Conservation (phyloP, 176 grass and related monocot genomes). For the Aegilops longissima region DNA sequence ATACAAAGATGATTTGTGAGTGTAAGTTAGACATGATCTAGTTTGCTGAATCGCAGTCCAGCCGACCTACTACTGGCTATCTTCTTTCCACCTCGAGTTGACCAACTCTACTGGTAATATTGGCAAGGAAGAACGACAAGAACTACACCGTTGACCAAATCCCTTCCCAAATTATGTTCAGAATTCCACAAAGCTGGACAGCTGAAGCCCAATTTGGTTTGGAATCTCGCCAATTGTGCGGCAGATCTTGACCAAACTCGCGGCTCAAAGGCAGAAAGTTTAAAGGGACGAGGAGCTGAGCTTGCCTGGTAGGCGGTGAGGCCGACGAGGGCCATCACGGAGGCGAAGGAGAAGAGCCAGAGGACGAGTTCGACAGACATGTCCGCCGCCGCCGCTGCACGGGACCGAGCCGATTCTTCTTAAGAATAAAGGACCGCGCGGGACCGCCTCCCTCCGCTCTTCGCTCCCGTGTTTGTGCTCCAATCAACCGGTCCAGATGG, state of each 20-base stretch:
- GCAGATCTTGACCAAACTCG: slow-evolving; percentile 11
- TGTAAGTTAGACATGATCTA: not conserved
- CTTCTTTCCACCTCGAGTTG: slow-evolving; percentile 1
- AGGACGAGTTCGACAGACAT: slow-evolving; percentile 82
- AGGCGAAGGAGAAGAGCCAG: slow-evolving; percentile 78
- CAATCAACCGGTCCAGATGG: not conserved
- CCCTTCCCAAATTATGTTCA: not conserved
- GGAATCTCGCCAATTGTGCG: not conserved
- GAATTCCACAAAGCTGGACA: not conserved
- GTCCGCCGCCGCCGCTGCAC: not conserved
- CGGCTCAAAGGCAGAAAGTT: not conserved
- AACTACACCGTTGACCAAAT: slow-evolving; percentile 27
- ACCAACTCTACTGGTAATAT: not conserved
- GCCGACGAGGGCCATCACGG: slow-evolving; percentile 66
- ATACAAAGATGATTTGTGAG: not conserved
- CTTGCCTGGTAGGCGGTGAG: slow-evolving; percentile 78
- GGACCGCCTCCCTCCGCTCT: not conserved
- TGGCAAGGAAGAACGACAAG: not conserved
- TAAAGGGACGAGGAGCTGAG: not conserved
- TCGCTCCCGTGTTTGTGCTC: not conserved
- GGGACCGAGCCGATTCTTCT: not conserved
- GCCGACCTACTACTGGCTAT: not conserved
- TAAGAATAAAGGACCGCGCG: not conserved
- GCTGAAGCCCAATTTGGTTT: not conserved
- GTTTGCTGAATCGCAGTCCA: not conserved